A percentile compares a stretch with the other conserved stretches of the same genome.
Conservation (phyloP, 805 yeast genomes). For the Lipomyces yamadae region DNA sequence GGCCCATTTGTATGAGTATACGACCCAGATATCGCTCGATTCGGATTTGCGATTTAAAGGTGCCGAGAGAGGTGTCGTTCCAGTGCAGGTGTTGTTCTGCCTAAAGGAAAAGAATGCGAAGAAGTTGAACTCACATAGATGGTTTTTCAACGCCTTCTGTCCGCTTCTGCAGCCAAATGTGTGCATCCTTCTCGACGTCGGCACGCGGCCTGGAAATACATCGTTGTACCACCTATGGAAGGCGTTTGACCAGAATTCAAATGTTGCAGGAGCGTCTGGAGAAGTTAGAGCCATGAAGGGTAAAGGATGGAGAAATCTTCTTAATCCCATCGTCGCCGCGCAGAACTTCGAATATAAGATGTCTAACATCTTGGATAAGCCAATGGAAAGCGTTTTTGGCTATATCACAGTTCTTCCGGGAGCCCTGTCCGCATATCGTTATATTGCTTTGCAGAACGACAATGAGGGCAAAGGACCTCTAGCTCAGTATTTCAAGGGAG, state of each 20-base stretch:
- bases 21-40: conserved; percentile 92
- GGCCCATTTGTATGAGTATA: conserved; percentile 93
- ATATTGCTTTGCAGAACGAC: conserved; percentile 69
- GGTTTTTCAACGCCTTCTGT: conserved; percentile 95
- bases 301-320: conserved; percentile 74
- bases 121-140: conserved; percentile 95
- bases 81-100: conserved; percentile 92
- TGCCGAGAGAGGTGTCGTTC: conserved; percentile 85
- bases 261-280: conserved; percentile 99
- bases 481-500: conserved; percentile 89
- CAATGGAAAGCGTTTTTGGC: conserved; percentile 93
- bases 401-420: conserved; percentile 95
- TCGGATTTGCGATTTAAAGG: conserved; percentile 88
- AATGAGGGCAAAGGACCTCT: conserved; percentile 80
- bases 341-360: conserved; percentile 97
- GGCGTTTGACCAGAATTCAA: conserved; percentile 93
- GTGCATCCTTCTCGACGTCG: conserved; percentile 90
- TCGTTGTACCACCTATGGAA: conserved; percentile 96
- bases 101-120: conserved; percentile 89
- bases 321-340: conserved; percentile 83
- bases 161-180: conserved; percentile 92
- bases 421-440: conserved; percentile 94
- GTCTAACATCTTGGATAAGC: conserved; percentile 92
- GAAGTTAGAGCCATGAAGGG: conserved; percentile 97
- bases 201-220: conserved; percentile 88